These are phyloP conservation scores for Colletotrichum filicis DNA, from an alignment of 2,329 filamentous ascomycete genomes.

Conservation along the genomic window DNA sequence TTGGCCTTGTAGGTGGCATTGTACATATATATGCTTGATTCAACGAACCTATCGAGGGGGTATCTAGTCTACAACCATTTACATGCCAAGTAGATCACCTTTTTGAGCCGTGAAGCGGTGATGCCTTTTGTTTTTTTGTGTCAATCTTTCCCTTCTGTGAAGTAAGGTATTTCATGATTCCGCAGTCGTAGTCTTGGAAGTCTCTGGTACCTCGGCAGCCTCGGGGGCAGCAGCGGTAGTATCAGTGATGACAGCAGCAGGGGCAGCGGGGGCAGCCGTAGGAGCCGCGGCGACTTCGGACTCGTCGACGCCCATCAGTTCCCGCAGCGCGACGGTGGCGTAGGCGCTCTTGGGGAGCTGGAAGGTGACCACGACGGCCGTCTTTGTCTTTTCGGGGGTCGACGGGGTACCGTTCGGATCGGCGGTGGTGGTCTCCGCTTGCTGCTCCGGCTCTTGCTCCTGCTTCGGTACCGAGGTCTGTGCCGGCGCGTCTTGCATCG, in stretches of 20 bases:
- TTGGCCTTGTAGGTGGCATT: background rate
- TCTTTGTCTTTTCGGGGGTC: slow-evolving; percentile 52
- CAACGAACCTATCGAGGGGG: slow-evolving; percentile 15
- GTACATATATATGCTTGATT: slow-evolving; percentile 15
- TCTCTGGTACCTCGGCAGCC: background rate
- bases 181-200: background rate
- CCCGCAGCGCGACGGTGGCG: slow-evolving; percentile 84
- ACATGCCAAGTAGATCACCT: slow-evolving; percentile 20
- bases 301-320: slow-evolving; percentile 70
- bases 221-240: background rate
- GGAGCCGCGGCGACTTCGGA: slow-evolving; percentile 20
- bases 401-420: slow-evolving; percentile 27
- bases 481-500: slow-evolving; percentile 7
- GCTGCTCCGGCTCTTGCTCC: slow-evolving; percentile 10
- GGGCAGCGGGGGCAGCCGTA: background rate
- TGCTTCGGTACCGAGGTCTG: background rate
- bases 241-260: background rate
- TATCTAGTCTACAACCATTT: slow-evolving; percentile 33
- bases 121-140: background rate
- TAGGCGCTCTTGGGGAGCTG: slow-evolving; percentile 84
- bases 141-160: background rate
- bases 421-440: slow-evolving; percentile 34
- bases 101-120: background rate
- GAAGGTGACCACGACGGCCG: slow-evolving; percentile 78
- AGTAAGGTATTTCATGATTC: background rate